These are phyloP conservation scores for Pelargonium citronellum DNA, from an alignment of 441 rosid genomes.

Conservation along the genomic window DNA sequence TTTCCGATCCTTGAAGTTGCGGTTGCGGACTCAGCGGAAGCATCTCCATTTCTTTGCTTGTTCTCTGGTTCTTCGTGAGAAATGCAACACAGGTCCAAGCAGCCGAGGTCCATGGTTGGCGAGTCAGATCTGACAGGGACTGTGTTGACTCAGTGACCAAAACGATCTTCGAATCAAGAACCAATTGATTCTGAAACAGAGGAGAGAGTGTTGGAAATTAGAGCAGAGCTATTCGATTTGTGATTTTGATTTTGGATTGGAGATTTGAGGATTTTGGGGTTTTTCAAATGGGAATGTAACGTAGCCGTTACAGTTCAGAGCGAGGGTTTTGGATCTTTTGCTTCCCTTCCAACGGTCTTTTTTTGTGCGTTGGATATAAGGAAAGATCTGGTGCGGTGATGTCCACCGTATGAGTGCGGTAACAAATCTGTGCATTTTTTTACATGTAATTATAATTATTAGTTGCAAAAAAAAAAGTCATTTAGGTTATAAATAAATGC, in stretches of 20 bases:
- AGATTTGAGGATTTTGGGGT: neutral
- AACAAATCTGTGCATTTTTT: no score
- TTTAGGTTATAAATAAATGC: no score
- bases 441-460: no score
- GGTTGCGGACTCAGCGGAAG: conserved; percentile 14
- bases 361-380: no score
- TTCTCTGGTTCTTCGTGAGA: conserved; percentile 25
- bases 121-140: conserved; percentile 11
- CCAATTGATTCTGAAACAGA: neutral
- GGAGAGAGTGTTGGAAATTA: neutral
- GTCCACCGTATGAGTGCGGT: no score
- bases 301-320: no score
- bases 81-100: conserved; percentile 63
- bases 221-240: neutral
- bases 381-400: no score
- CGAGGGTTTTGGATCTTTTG: no score
- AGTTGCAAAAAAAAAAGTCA: no score
- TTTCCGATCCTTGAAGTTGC: conserved; percentile 10
- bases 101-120: conserved; percentile 60
- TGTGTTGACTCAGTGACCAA: conserved; percentile 14
- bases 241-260: neutral
- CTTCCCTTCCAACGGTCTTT: no score
- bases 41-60: conserved; percentile 22
- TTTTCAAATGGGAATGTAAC: neutral
- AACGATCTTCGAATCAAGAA: neutral